These are phyloP conservation scores for Sanghuangporus weigelae DNA, from an alignment of 1,284 basidiomycete species.

Conservation along the genomic window DNA sequence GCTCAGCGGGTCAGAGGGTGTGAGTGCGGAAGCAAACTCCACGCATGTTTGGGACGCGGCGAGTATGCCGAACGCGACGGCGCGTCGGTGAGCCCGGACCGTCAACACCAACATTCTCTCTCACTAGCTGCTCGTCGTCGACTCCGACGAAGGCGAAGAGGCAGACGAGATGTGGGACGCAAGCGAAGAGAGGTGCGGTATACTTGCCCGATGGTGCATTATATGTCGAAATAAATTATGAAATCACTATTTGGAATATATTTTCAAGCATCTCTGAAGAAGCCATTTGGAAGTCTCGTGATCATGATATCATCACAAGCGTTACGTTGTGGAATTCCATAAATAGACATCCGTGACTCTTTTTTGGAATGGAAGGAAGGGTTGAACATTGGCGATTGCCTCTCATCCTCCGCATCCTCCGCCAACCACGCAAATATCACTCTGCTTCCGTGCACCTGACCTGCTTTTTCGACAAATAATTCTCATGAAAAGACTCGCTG, in stretches of 20 bases:
- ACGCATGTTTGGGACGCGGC: neutral
- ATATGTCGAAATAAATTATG: neutral
- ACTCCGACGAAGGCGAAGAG: neutral
- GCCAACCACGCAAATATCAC: neutral
- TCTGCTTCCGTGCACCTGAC: neutral
- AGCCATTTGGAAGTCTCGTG: neutral
- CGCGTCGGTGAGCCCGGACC: neutral
- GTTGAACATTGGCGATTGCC: neutral
- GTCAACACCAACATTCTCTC: neutral
- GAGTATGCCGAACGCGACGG: neutral
- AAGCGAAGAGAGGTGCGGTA: neutral
- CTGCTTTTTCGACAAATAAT: neutral
- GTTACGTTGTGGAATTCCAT: neutral
- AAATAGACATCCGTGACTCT: neutral
- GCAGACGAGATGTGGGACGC: neutral
- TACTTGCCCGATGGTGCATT: neutral
- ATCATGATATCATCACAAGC: neutral
- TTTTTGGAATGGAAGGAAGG: neutral
- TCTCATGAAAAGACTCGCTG: neutral
- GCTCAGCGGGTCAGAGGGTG: constrained; percentile 1
- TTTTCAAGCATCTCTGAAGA: neutral
- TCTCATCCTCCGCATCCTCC: neutral
- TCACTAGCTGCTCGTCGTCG: neutral
- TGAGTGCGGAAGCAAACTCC: neutral
- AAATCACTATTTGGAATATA: neutral